Conservation (phyloP, 2,329 filamentous ascomycete genomes). For the Xylariaceae sp. region DNA sequence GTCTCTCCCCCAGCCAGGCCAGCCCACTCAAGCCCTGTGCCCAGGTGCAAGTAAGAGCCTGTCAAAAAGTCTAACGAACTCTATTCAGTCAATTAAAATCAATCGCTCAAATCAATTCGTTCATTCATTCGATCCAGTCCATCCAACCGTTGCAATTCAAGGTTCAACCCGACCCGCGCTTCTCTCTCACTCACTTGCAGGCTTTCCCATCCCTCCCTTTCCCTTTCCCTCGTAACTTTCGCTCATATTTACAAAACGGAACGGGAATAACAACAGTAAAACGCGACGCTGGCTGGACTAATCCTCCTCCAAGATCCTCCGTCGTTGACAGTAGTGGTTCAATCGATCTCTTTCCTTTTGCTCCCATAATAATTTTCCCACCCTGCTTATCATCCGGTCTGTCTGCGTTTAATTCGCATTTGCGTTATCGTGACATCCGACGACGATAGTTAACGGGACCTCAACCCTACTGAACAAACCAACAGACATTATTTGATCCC, state of each 20-base stretch:
- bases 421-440: neutral
- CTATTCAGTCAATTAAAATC: conserved; percentile 12
- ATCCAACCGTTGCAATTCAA: conserved; percentile 19
- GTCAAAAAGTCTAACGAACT: conserved; percentile 20
- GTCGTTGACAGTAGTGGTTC: conserved; percentile 11
- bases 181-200: conserved; percentile 6
- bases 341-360: conserved; percentile 1
- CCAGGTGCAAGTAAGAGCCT: neutral
- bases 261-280: too few relatives aligned
- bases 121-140: conserved; percentile 30
- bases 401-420: neutral
- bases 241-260: conserved; percentile 19
- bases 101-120: conserved; percentile 25
- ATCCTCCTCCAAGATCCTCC: conserved; percentile 2
- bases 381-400: neutral
- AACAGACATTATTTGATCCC: conserved; percentile 5
- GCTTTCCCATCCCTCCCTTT: neutral
- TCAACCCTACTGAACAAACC: neutral
- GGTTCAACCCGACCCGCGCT: conserved; percentile 22
- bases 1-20: neutral
- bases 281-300: conserved; percentile 16
- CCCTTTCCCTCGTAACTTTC: conserved; percentile 17
- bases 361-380: neutral
- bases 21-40: conserved; percentile 5
- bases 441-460: conserved; percentile 5